A percentile compares a stretch with the other conserved stretches of the same genome.
These are phyloP conservation scores for Emydomyces testavorans DNA, from an alignment of 2,329 filamentous ascomycete genomes.

Conservation along the genomic window DNA sequence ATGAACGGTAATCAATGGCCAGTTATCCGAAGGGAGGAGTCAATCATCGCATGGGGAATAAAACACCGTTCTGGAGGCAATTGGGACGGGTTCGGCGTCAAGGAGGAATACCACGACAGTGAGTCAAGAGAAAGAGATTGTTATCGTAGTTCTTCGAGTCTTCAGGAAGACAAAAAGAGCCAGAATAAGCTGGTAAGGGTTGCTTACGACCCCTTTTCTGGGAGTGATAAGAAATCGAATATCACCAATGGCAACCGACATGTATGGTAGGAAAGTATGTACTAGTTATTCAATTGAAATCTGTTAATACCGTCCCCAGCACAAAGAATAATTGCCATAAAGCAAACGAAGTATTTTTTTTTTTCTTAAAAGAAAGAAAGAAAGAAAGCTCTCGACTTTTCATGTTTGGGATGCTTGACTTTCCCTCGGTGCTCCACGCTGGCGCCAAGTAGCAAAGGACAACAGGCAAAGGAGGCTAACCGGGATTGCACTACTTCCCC, in stretches of 20 bases:
- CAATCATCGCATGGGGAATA: constrained; percentile 3
- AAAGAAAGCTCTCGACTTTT: constrained; percentile 5
- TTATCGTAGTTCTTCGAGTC: neutral
- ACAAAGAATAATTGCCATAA: too few relatives aligned
- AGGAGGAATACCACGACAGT: too few relatives aligned
- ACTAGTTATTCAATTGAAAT: too few relatives aligned
- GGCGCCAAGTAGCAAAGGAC: neutral
- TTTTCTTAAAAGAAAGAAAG: constrained; percentile 1
- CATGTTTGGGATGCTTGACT: constrained; percentile 1
- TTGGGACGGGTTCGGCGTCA: neutral
- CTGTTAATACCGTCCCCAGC: too few relatives aligned
- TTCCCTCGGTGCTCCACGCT: neutral
- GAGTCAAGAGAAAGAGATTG: neutral
- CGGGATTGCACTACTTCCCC: neutral
- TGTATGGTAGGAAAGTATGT: neutral
- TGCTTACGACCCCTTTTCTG: neutral
- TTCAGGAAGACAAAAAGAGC: neutral
- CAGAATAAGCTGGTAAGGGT: neutral
- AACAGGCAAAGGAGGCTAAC: neutral
- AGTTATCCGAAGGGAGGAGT: neutral
- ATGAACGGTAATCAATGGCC: neutral
- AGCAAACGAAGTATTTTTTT: neutral
- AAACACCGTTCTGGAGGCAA: neutral
- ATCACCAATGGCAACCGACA: neutral
- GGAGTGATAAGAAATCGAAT: constrained; percentile 1